Conservation (phyloP, 2,329 filamentous ascomycete genomes). For the Pezicula neosporulosa region DNA sequence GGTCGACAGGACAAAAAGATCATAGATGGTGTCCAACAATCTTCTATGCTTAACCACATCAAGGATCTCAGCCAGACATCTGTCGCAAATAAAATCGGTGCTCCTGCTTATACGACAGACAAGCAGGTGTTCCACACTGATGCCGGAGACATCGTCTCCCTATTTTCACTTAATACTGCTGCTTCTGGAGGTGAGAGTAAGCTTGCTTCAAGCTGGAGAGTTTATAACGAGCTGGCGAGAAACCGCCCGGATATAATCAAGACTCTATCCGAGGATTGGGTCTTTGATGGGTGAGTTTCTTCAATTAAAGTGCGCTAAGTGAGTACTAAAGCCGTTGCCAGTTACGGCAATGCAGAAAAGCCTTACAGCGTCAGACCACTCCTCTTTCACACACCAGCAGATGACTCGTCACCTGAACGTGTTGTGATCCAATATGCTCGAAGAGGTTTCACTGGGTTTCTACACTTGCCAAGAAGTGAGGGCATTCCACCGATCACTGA, state of each 20-base stretch:
- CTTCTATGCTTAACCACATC: constrained; percentile 56
- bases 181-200: constrained; percentile 48
- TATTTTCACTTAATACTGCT: constrained; percentile 42
- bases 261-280: constrained; percentile 45
- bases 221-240: constrained; percentile 51
- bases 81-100: constrained; percentile 43
- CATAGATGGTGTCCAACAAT: constrained; percentile 39
- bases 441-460: constrained; percentile 55
- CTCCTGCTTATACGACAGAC: constrained; percentile 56
- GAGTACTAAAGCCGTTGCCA: constrained; percentile 19
- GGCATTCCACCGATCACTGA: constrained; percentile 50
- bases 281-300: constrained; percentile 31
- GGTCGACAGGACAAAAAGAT: constrained; percentile 39
- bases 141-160: constrained; percentile 47
- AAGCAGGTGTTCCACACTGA: constrained; percentile 60
- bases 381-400: constrained; percentile 51
- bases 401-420: constrained; percentile 42
- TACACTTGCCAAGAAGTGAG: constrained; percentile 46
- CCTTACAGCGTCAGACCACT: constrained; percentile 48
- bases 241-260: constrained; percentile 49
- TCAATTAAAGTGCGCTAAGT: neutral
- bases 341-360: constrained; percentile 46
- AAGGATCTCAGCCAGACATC: constrained; percentile 50
- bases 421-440: constrained; percentile 59
- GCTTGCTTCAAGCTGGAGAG: constrained; percentile 46